phyloP scores from a whole-genome alignment of 148 eudicot species.

The Chenopodium quinoa region DNA sequence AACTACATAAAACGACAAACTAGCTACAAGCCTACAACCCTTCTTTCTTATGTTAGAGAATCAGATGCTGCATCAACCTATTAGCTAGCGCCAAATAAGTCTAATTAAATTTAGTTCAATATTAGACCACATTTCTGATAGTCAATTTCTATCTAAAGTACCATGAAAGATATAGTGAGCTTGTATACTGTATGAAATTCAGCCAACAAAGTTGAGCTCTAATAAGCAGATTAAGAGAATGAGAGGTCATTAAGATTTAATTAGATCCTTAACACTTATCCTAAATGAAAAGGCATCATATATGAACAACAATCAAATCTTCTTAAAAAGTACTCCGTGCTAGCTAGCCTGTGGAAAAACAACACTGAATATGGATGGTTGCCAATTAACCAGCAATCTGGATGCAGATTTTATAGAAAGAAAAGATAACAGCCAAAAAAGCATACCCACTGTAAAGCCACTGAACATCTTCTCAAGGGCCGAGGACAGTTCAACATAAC shows the following conservation, averaged over 20 bases:
- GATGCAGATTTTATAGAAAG: not conserved
- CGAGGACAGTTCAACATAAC: conserved; percentile 50
- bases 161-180: not conserved
- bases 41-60: not conserved
- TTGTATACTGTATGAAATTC: not conserved
- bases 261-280: not conserved
- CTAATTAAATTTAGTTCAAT: not conserved
- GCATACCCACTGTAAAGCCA: conserved; percentile 57
- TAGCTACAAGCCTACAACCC: not conserved
- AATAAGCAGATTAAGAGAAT: not conserved
- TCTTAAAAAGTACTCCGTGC: too few species aligned
- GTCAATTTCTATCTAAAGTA: not conserved
- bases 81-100: not conserved
- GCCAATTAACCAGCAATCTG: not conserved
- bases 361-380: not conserved
- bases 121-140: not conserved
- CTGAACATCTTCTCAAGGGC: conserved; percentile 69
- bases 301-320: not conserved
- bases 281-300: not conserved
- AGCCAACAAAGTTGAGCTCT: not conserved
- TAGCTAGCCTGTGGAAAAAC: not conserved
- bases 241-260: not conserved
- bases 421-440: not conserved
- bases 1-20: not conserved
- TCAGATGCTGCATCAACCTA: not conserved